These are phyloP conservation scores for Ogataea corticis DNA, from an alignment of 805 yeast genomes.

Conservation along the genomic window DNA sequence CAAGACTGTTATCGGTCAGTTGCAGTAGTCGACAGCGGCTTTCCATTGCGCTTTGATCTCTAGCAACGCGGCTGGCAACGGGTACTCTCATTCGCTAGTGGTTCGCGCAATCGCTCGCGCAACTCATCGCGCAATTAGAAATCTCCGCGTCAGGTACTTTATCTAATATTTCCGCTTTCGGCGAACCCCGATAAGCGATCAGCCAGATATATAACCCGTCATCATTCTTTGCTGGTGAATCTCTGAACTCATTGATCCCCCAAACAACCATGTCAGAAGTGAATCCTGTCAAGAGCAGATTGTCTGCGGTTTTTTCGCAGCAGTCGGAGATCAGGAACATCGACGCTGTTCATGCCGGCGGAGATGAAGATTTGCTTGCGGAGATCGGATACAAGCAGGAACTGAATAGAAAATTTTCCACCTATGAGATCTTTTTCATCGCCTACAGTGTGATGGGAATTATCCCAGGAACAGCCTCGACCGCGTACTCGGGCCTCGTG, in stretches of 20 bases:
- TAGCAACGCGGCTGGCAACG: no score
- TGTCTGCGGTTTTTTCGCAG: conserved; percentile 5
- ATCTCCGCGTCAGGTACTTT: no score
- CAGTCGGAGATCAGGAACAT: conserved; percentile 27
- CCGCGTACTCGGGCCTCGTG: conserved; percentile 50
- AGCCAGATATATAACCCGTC: no score
- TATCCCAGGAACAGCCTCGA: conserved; percentile 62
- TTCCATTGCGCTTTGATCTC: no score
- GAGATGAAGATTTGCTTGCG: conserved; percentile 40
- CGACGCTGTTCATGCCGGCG: conserved; percentile 27
- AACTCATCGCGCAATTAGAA: no score
- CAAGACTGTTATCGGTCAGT: no score
- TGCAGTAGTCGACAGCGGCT: no score
- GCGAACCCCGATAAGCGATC: no score
- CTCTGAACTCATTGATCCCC: background rate
- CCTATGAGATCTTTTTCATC: conserved; percentile 66
- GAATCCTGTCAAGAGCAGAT: background rate
- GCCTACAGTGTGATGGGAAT: conserved; percentile 77
- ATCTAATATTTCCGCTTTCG: no score
- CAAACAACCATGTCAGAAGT: conserved; percentile 3
- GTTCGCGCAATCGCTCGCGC: no score
- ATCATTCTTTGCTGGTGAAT: background rate
- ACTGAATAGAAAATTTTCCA: conserved; percentile 56
- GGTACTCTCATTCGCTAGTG: no score
- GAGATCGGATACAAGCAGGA: conserved; percentile 74